Evolutionary conservation across 805 yeast species (phyloP).

Genomic region (Lipomyces orientalis): DNA sequence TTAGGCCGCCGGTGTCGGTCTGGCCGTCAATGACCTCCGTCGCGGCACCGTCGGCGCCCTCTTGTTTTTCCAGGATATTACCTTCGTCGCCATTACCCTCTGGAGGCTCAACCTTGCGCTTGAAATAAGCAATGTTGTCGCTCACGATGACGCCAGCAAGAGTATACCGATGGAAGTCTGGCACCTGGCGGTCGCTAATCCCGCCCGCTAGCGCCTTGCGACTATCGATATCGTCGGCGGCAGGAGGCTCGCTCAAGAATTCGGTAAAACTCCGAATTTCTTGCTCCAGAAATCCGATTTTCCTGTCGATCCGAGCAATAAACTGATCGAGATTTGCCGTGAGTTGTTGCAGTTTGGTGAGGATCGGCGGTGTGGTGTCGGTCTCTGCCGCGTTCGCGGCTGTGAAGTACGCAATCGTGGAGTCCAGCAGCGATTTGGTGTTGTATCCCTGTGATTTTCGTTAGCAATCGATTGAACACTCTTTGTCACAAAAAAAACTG

Average conservation of each 20-base stretch:
- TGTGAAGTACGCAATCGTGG: slow-evolving; percentile 17
- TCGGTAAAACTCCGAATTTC: slow-evolving; percentile 20
- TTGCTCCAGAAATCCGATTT: slow-evolving; percentile 12
- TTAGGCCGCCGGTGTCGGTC: neutral
- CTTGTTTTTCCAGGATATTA: neutral
- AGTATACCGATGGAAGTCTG: slow-evolving; percentile 32
- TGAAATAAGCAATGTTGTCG: slow-evolving; percentile 15
- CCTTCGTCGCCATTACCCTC: neutral
- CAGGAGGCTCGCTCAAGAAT: slow-evolving; percentile 24
- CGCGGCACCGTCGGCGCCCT: neutral
- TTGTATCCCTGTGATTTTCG: slow-evolving; percentile 13
- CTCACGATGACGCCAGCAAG: slow-evolving; percentile 34
- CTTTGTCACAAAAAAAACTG: neutral
- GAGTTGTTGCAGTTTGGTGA: neutral
- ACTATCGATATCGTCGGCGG: slow-evolving; percentile 18
- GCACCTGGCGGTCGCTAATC: slow-evolving; percentile 5
- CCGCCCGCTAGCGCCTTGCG: neutral
- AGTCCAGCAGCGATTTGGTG: slow-evolving; percentile 14
- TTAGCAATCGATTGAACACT: neutral
- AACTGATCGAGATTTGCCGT: slow-evolving; percentile 12
- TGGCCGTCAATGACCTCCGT: neutral
- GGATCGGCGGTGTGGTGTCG: slow-evolving; percentile 1
- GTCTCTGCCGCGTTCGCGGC: neutral
- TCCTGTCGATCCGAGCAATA: slow-evolving; percentile 18
- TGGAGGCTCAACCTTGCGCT: neutral